A percentile compares a stretch with the other conserved stretches of the same genome.
These are phyloP conservation scores for Microsporum audouinii DNA, from an alignment of 2,329 filamentous ascomycete genomes.

Conservation along the genomic window DNA sequence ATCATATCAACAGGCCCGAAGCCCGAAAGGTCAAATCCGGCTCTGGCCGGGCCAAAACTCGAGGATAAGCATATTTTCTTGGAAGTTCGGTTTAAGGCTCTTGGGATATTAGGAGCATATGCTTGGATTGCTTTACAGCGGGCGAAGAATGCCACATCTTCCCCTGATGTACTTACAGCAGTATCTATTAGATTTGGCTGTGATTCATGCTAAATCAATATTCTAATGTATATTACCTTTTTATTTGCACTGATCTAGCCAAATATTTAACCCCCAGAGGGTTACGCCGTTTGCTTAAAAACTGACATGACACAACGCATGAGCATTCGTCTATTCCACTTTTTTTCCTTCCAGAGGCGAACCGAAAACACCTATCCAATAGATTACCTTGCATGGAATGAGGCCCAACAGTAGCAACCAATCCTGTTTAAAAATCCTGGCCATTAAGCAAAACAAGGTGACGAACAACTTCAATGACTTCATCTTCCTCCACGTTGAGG, in stretches of 20 bases:
- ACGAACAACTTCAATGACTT: conserved; percentile 63
- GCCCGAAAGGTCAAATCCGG: conserved; percentile 49
- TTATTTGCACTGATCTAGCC: not conserved
- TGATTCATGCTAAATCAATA: not conserved
- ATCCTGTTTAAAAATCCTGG: conserved; percentile 45
- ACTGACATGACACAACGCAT: not conserved
- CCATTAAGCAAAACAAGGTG: conserved; percentile 83
- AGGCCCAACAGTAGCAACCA: not conserved
- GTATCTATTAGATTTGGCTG: not conserved
- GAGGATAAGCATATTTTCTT: conserved; percentile 6
- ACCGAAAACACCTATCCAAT: not conserved
- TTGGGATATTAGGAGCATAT: not conserved
- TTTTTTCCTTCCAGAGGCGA: not conserved
- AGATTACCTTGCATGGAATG: not conserved
- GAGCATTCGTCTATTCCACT: not conserved
- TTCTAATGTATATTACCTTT: conserved; percentile 1
- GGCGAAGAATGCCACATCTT: not conserved
- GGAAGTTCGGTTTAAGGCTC: not conserved
- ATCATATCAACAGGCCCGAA: conserved; percentile 77
- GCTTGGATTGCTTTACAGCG: not conserved
- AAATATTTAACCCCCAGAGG: not conserved
- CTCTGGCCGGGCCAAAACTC: conserved; percentile 9
- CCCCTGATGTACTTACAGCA: not conserved
- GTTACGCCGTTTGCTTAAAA: not conserved
- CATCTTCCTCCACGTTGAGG: conserved; percentile 38